phyloP scores from a whole-genome alignment of 1,284 basidiomycete species.

The Serendipita sp. region DNA sequence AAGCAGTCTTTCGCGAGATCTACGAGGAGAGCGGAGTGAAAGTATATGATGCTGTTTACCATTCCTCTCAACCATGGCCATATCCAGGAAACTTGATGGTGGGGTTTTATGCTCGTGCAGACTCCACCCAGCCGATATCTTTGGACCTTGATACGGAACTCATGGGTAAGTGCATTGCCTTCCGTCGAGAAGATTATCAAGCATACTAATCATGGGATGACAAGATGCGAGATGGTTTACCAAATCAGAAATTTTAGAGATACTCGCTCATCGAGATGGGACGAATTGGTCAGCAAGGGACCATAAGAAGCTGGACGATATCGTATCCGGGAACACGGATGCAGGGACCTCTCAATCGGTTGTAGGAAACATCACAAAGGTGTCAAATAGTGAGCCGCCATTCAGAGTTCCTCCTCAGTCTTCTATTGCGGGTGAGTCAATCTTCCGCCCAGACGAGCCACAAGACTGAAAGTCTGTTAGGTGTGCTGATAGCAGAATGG shows the following conservation, averaged over 20 bases:
- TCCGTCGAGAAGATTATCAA: neutral
- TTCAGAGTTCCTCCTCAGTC: constrained; percentile 56
- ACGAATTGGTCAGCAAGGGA: constrained; percentile 43
- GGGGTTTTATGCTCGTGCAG: constrained; percentile 72
- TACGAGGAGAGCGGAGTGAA: constrained; percentile 89
- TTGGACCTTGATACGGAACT: constrained; percentile 91
- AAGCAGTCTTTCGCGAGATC: constrained; percentile 84
- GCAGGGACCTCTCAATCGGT: neutral
- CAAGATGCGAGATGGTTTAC: constrained; percentile 83
- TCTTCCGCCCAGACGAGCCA: neutral
- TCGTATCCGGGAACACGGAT: constrained; percentile 20
- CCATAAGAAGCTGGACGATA: constrained; percentile 40
- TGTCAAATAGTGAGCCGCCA: constrained; percentile 25
- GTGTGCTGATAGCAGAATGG: constrained; percentile 52
- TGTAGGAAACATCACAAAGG: constrained; percentile 11
- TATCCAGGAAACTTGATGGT: constrained; percentile 86
- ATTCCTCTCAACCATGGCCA: constrained; percentile 77
- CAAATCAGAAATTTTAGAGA: constrained; percentile 51
- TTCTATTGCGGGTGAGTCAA: constrained; percentile 47
- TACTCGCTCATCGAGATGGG: constrained; percentile 44
- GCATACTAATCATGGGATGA: neutral
- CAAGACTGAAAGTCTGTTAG: neutral
- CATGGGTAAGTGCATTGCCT: constrained; percentile 41
- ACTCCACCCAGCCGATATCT: constrained; percentile 59
- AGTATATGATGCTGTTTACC: constrained; percentile 76